A percentile compares a stretch with the other conserved stretches of the same genome.
phyloP scores from a whole-genome alignment of 192 early-diverging fungal species.

The Tieghemiomyces parasiticus region DNA sequence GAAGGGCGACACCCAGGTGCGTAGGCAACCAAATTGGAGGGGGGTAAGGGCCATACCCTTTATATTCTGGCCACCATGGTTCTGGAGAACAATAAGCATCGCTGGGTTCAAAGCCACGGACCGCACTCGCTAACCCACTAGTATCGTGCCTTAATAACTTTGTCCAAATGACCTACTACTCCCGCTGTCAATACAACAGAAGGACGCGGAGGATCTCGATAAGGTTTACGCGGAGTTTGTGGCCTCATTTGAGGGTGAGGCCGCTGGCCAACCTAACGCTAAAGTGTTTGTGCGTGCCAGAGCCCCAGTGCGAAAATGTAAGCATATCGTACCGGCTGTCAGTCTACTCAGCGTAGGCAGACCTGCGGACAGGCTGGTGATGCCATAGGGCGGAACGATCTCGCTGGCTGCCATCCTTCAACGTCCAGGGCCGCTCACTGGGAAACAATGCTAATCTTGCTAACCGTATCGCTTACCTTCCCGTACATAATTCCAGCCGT shows the following conservation, averaged over 20 bases:
- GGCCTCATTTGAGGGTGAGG: conserved; percentile 64
- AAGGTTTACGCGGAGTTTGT: conserved; percentile 66
- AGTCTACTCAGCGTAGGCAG: no score
- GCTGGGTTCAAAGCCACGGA: neutral
- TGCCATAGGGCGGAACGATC: no score
- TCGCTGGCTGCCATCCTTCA: no score
- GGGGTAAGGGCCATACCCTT: neutral
- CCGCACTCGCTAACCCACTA: neutral
- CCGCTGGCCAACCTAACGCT: conserved; percentile 19
- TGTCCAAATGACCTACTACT: neutral
- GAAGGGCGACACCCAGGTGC: no score
- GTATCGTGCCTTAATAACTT: neutral
- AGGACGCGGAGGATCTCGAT: conserved; percentile 66
- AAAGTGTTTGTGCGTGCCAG: conserved; percentile 36
- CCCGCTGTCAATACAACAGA: conserved; percentile 14
- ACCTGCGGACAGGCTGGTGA: no score
- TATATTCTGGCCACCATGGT: neutral
- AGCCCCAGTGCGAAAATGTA: conserved; percentile 25
- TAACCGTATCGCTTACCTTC: no score
- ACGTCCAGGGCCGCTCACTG: no score
- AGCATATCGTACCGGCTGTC: no score
- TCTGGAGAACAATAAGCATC: neutral
- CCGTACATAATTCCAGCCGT: no score
- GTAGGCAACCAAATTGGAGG: neutral
- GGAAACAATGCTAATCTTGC: no score